Evolutionary conservation across 2,329 filamentous ascomycete genomes (phyloP).

Genomic region (Biscogniauxia marginata): DNA sequence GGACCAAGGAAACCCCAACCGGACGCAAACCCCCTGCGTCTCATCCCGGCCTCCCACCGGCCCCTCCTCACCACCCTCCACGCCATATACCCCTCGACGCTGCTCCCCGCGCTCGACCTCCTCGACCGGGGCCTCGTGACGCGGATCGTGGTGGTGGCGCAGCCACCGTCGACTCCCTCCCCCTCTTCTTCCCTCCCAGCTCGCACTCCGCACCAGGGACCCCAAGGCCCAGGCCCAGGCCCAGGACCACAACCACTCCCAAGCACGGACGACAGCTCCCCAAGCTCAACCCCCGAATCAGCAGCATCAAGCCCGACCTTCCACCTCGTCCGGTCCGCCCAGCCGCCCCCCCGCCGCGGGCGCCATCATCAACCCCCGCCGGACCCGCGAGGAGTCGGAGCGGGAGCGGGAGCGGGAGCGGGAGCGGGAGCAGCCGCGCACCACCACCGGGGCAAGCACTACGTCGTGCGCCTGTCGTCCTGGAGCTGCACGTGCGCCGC

Average conservation of each 20-base stretch:
- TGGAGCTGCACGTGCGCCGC: constrained; percentile 92
- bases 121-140: constrained; percentile 75
- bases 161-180: neutral
- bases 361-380: constrained; percentile 24
- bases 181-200: neutral
- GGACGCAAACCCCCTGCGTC: constrained; percentile 35
- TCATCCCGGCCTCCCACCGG: constrained; percentile 39
- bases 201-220: too few species aligned
- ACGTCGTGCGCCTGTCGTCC: constrained; percentile 69
- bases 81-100: constrained; percentile 75
- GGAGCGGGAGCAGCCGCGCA: too few species aligned
- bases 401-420: too few species aligned
- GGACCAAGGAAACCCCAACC: too few species aligned
- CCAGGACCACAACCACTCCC: too few species aligned
- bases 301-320: constrained; percentile 31
- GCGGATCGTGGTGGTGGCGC: constrained; percentile 46
- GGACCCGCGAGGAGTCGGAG: too few species aligned
- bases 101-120: constrained; percentile 84
- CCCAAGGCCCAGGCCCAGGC: too few species aligned
- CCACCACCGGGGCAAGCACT: constrained; percentile 36
- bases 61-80: constrained; percentile 76
- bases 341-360: constrained; percentile 32
- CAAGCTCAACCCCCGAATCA: neutral
- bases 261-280: too few species aligned
- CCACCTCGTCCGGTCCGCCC: constrained; percentile 66